Conservation (phyloP, 1,139 yeast species). For the Kurtzmaniella natalensis region DNA sequence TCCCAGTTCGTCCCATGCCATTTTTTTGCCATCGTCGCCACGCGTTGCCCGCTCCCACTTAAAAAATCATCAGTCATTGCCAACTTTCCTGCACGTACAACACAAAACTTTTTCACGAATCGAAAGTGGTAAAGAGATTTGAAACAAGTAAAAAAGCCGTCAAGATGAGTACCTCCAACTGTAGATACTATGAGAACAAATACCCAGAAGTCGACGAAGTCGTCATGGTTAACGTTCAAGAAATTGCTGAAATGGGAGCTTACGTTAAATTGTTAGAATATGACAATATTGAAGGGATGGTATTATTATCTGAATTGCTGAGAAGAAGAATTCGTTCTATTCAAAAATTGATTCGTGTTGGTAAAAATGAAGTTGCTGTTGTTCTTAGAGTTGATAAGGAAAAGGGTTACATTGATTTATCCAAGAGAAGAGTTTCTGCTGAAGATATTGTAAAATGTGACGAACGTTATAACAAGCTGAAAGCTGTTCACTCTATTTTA, state of each 20-base stretch:
- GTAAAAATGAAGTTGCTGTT: conserved; percentile 97
- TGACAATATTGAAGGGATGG: conserved; percentile 99
- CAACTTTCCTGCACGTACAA: conserved; percentile 1
- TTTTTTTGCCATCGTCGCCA: too few relatives aligned
- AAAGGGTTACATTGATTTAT: conserved; percentile 95
- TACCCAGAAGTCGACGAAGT: conserved; percentile 99
- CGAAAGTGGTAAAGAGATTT: not conserved
- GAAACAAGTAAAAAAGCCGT: too few relatives aligned
- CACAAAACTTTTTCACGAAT: conserved; percentile 1
- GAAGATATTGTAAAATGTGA: conserved; percentile 98
- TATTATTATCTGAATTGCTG: conserved; percentile 87
- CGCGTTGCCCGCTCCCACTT: too few relatives aligned
- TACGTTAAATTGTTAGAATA: conserved; percentile 93
- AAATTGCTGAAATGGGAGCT: conserved; percentile 97
- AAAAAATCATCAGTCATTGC: not conserved
- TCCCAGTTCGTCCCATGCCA: too few relatives aligned
- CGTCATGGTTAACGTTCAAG: conserved; percentile 98
- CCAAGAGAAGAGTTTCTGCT: conserved; percentile 96
- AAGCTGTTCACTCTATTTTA: conserved; percentile 94
- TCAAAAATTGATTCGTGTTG: conserved; percentile 95
- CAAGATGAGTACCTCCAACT: conserved; percentile 78
- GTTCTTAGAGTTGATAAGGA: conserved; percentile 99
- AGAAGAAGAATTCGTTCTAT: conserved; percentile 98
- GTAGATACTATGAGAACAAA: conserved; percentile 97
- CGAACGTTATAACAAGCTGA: conserved; percentile 94